Evolutionary conservation across 2,329 filamentous ascomycete genomes (phyloP).

Genomic region (Lecanicillium sp.): DNA sequence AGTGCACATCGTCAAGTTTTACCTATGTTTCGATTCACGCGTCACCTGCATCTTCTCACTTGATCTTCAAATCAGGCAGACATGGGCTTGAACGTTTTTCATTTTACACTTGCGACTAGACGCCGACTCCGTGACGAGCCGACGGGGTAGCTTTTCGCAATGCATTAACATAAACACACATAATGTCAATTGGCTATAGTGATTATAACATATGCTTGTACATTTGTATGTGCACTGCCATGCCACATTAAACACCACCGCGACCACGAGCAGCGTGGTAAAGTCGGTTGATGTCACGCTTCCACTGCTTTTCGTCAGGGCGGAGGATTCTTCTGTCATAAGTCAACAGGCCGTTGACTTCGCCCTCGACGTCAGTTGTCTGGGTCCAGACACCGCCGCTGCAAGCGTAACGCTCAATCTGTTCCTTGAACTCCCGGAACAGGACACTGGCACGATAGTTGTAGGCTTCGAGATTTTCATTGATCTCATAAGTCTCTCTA

Average conservation of each 20-base stretch:
- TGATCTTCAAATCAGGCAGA: no score
- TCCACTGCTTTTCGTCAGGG: constrained; percentile 51
- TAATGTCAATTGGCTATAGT: no score
- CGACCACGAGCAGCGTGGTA: constrained; percentile 44
- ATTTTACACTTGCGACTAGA: no score
- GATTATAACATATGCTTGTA: no score
- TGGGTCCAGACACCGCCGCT: constrained; percentile 66
- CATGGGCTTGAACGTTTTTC: no score
- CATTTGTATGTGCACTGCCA: no score
- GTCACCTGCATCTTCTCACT: no score
- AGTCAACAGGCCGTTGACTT: constrained; percentile 64
- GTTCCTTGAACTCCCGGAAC: constrained; percentile 52
- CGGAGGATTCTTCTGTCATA: constrained; percentile 58
- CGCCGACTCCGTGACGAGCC: no score
- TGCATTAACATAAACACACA: no score
- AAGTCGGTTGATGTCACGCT: constrained; percentile 48
- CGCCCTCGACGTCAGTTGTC: constrained; percentile 67
- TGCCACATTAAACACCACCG: constrained; percentile 10
- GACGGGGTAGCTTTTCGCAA: no score
- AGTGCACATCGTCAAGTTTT: no score
- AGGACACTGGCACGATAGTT: constrained; percentile 58
- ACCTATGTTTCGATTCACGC: no score
- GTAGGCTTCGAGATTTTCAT: constrained; percentile 49
- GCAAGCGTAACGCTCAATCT: constrained; percentile 54
- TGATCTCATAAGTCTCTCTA: constrained; percentile 61